Evolutionary conservation across 768 basidiomycete genomes (phyloP).

Genomic region (Tulasnella sp.): DNA sequence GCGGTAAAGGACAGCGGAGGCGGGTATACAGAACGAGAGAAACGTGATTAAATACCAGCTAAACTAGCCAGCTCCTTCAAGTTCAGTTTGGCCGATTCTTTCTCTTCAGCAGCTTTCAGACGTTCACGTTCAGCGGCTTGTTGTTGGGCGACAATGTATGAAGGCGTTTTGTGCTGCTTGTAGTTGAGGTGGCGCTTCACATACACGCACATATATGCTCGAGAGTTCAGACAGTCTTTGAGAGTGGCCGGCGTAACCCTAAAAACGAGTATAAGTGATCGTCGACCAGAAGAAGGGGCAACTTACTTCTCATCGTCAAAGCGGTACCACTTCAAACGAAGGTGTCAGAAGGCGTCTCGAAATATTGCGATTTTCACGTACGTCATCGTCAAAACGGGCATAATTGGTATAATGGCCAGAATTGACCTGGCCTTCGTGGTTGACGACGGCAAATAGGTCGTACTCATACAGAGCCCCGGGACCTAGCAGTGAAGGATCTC

Average conservation of each 20-base stretch:
- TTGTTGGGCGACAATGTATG: conserved; percentile 53
- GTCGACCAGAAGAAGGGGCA: conserved; percentile 4
- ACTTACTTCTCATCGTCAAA: conserved; percentile 89
- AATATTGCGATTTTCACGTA: conserved; percentile 27
- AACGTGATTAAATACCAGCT: background rate
- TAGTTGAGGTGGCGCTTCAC: conserved; percentile 83
- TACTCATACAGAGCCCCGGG: conserved; percentile 71
- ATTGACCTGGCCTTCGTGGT: conserved; percentile 87
- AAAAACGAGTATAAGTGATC: conserved; percentile 10
- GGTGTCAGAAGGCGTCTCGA: background rate
- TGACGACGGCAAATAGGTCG: conserved; percentile 85
- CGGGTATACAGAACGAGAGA: background rate
- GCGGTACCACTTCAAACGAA: conserved; percentile 64
- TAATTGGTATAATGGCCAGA: conserved; percentile 92
- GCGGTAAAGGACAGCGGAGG: background rate
- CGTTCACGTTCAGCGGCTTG: conserved; percentile 51
- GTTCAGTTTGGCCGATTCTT: background rate
- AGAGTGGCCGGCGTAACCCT: conserved; percentile 65
- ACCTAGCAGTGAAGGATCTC: background rate
- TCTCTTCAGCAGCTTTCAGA: conserved; percentile 37
- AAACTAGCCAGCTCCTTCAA: background rate
- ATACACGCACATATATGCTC: conserved; percentile 92
- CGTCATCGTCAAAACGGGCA: conserved; percentile 74
- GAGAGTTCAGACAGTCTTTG: conserved; percentile 52
- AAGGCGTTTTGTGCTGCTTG: conserved; percentile 54